Evolutionary conservation across 1,284 basidiomycete species (phyloP), one percentile per base, ranked within the genome.

Genomic region (Tilletiopsis washingtonensis): DNA sequence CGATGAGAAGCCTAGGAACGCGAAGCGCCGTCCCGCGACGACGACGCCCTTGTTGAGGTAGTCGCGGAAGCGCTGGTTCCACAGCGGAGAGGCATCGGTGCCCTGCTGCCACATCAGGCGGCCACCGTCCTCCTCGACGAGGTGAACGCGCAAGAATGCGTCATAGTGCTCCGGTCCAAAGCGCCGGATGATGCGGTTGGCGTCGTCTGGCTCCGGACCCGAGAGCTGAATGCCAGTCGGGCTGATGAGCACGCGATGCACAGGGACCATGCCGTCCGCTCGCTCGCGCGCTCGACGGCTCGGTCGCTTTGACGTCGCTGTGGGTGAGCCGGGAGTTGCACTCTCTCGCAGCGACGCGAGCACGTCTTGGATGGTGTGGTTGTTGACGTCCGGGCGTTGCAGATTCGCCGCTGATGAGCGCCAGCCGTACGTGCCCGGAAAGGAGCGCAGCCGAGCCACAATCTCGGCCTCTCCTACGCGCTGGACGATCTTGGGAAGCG

Each of bases 1-100:
- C 21, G 75, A 78, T 0, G 85, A 85, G 65, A 85, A 88, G 0
- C 82, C 85, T 34, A 88, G 75, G 64, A 87, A 86, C 51, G 84
- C 78, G 57, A 85, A 87, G 17, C 69, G 62, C 37, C 82, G 78
- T 1, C 84, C 84, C 23, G 79, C 84, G n/a, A 88, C 76, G 20
- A 77, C 71, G 56, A 88, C 81, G 0, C 85, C 85, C 3, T 76
- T 47, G 65, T 82, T 82, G 44, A 87, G 69, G n/a, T 80, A 76
- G 2, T 73, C 75, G 1, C 83, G 83, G 15, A 86, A 83, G 17
- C 83, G 80, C n/a, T n/a, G n/a, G n/a, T n/a, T n/a, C n/a, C n/a
- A n/a, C n/a, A n/a, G 34, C 79, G 75, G 11, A 77, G 65, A 1
- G 87, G 74, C 49, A 84, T 80, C 2, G 77, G 72, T 5, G 74